Evolutionary conservation across 2,329 filamentous ascomycete genomes (phyloP), one percentile per base, ranked within the genome.

Genomic region (Aureobasidium mangrovei): DNA sequence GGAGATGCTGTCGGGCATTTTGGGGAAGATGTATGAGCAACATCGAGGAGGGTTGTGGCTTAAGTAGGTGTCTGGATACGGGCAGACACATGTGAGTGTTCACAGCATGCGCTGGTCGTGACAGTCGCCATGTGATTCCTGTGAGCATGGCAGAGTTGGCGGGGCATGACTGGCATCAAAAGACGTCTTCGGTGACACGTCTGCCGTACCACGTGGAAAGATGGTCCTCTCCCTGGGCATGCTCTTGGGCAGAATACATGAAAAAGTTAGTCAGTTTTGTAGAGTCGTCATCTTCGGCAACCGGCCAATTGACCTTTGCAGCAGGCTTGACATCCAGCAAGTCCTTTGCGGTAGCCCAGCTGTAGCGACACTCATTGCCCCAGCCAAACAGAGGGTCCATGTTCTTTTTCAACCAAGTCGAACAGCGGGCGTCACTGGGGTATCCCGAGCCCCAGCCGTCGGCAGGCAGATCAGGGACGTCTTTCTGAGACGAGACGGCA

Each of bases 301-400:
- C 76, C 0, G 90, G 88, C 91, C 91, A 97, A 43, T 95, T 89
- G 0, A 95, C 85, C 65, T 79, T 84, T 3, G 80, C 81, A 27
- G 74, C 75, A 7, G 74, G 78, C 67, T 86, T 89, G n/a, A 76
- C 73, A 61, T 96, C 91, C 3, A 98, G 73, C 82, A 97, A 80
- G 64, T 97, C 91, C 72, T 94, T 96, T 2, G 87, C 87, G 0
- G 93, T 97, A 0, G 86, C 87, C 93, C 93, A 98, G 65, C 90
- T 95, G 65, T 96, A 97, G 4, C 93, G 79, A 67, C 89, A 95
- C 71, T 97, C 91, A 27, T 80, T 80, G 0, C 91, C 91, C 91
- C 93, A 98, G 10, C 93, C 93, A 73, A 97, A 98, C 1, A 97
- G 72, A 2, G 88, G 88, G 65, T 98, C 85, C 84, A 96, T 91